Evolutionary conservation across 2,329 filamentous ascomycete genomes (phyloP).

Genomic region (Teratosphaeria zuluensis): DNA sequence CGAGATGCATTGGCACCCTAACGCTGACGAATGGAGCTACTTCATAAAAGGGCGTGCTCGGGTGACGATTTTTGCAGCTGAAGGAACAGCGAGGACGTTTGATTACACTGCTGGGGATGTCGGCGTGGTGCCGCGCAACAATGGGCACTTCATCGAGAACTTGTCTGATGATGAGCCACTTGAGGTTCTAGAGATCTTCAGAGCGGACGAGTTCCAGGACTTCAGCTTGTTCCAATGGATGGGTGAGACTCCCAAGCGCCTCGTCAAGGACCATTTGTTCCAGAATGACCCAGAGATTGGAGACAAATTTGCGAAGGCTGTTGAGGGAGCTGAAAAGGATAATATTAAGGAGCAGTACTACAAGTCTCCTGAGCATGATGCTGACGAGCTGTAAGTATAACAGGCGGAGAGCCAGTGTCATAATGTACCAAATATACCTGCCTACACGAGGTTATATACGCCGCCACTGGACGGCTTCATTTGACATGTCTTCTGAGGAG

Average conservation of each 20-base stretch:
- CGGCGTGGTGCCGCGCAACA: conserved; percentile 65
- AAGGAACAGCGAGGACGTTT: conserved; percentile 62
- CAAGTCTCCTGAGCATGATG: conserved; percentile 5
- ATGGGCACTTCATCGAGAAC: conserved; percentile 76
- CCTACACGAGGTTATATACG: too few species aligned
- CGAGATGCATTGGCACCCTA: conserved; percentile 78
- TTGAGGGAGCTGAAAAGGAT: conserved; percentile 52
- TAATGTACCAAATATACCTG: neutral
- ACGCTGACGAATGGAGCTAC: conserved; percentile 49
- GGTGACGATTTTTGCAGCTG: conserved; percentile 63
- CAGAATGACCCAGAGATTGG: conserved; percentile 50
- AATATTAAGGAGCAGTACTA: conserved; percentile 23
- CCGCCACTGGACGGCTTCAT: too few species aligned
- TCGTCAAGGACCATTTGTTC: conserved; percentile 57
- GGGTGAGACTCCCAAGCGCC: conserved; percentile 57
- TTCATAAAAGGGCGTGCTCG: conserved; percentile 64
- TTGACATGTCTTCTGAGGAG: too few species aligned
- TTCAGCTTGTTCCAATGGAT: conserved; percentile 69
- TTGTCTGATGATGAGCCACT: conserved; percentile 62
- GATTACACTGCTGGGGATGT: conserved; percentile 68
- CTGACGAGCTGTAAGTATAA: neutral
- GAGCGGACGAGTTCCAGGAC: conserved; percentile 55
- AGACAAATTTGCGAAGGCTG: conserved; percentile 51
- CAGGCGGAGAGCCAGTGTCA: too few species aligned
- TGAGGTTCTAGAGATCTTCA: conserved; percentile 66